phyloP scores from a whole-genome alignment of 257 asterid species.

The Hygrophila difformis region DNA sequence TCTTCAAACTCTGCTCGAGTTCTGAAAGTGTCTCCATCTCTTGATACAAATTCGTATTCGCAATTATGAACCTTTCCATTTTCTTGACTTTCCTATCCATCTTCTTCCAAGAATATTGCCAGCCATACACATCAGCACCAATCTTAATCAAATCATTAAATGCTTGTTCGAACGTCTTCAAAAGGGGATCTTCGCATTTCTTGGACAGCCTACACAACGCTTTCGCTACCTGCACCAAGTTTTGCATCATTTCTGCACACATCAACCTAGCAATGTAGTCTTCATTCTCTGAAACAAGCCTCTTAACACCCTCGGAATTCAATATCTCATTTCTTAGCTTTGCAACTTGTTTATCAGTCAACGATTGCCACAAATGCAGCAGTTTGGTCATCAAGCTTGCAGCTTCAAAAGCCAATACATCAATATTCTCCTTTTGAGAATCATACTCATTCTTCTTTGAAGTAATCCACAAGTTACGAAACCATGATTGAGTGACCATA shows the following conservation, averaged over 20 bases:
- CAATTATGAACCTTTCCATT: constrained; percentile 48
- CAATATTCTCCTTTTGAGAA: constrained; percentile 41
- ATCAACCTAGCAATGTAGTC: constrained; percentile 53
- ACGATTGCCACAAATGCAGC: constrained; percentile 77
- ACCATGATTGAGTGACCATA: constrained; percentile 85
- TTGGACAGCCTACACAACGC: constrained; percentile 65
- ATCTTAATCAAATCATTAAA: constrained; percentile 43
- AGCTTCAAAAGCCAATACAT: constrained; percentile 84
- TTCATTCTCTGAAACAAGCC: constrained; percentile 65
- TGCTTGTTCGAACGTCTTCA: constrained; percentile 77
- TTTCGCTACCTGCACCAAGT: constrained; percentile 46
- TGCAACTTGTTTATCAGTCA: constrained; percentile 63
- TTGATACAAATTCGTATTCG: constrained; percentile 57
- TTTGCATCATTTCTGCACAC: constrained; percentile 59
- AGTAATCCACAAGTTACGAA: constrained; percentile 56
- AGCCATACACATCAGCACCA: constrained; percentile 48
- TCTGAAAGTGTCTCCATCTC: constrained; percentile 82
- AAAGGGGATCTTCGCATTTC: constrained; percentile 59
- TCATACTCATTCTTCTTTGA: constrained; percentile 43
- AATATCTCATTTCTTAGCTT: constrained; percentile 57
- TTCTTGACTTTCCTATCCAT: constrained; percentile 71
- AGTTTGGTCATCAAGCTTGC: constrained; percentile 83
- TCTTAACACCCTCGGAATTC: constrained; percentile 53
- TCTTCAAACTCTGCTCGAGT: constrained; percentile 65
- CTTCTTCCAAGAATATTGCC: constrained; percentile 66